Base-by-base conservation (phyloP, 108 stramenopile genomes). In the Skeletonema grethae region DNA sequence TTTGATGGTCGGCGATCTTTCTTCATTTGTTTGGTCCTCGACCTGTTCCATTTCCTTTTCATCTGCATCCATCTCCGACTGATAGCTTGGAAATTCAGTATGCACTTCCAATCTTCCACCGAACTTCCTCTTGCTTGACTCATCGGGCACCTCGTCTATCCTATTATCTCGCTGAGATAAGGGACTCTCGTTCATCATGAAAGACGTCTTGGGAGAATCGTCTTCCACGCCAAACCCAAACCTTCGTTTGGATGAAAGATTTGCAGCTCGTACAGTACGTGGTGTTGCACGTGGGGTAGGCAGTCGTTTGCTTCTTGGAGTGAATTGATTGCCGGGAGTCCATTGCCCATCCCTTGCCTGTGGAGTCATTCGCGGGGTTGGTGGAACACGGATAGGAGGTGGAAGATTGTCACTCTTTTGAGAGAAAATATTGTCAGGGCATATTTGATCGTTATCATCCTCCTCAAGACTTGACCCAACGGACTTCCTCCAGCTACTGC, bases 1-100 rank as follows among this genome's bases (percentile, higher is more conserved):
- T 55, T 57, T 63, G 56, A 76, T 69, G 9, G 32, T 7, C 32
- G 32, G 32, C 32, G 32, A 34, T 34, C 32, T 34, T 34, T 34
- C 32, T 34, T 34, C 32, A 34, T 4, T 34, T 9, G 10, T 38
- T 48, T 18, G 46, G 16, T 48, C 11, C 46, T 18, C n/a, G 18
- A 48, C 46, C 16, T 48, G 46, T 16, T 38, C 36, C 11, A 10
- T 38, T 38, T 38, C 10, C 10, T 2, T 38, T 38, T 11, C 36
- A 38, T 38, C 36, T 38, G 2, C 36, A 38, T 38, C 36, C 36
- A 36, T 36, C 36, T 36, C 36, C 7, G 9, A 36, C 8, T 36
- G 36, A 36, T 34, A 34, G 3, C 32, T 4, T 7, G 25, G 25
- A 28, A 28, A 28, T 1, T 34, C 32, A 34, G 32, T 45, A 15